phyloP scores from a whole-genome alignment of 2,329 filamentous ascomycete species.

The Rhynchosporium agropyri region DNA sequence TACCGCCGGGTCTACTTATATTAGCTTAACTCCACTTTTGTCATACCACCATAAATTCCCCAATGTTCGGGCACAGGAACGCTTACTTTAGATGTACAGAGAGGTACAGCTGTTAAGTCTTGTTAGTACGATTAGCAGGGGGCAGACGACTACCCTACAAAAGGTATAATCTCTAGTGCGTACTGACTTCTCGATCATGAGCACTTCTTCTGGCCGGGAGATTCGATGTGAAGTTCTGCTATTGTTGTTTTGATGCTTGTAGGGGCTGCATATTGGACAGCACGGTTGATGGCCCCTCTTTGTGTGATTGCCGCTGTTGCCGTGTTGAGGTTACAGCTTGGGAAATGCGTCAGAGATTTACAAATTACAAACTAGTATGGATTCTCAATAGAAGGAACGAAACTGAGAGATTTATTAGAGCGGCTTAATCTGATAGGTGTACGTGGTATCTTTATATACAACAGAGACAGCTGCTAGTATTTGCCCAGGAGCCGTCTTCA shows the following conservation, averaged over 20 bases:
- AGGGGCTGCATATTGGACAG: constrained; percentile 19
- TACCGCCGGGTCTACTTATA: neutral
- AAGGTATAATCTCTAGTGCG: constrained; percentile 12
- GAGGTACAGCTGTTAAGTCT: no score
- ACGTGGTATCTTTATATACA: neutral
- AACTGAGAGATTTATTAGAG: neutral
- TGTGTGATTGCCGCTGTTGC: neutral
- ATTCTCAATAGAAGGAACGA: neutral
- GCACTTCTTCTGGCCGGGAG: constrained; percentile 22
- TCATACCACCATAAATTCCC: no score
- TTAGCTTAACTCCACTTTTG: neutral
- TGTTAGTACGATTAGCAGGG: no score
- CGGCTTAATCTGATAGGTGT: no score
- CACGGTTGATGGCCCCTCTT: constrained; percentile 16
- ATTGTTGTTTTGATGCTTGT: constrained; percentile 16
- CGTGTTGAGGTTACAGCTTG: neutral
- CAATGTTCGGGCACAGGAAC: no score
- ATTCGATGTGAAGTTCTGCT: constrained; percentile 18
- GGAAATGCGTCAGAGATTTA: neutral
- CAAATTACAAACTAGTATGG: neutral
- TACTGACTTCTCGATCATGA: constrained; percentile 5
- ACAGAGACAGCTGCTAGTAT: neutral
- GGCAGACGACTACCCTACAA: neutral
- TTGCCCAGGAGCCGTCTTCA: neutral
- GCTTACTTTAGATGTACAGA: no score